A percentile compares a stretch with the other conserved stretches of the same genome.
These are phyloP conservation scores for Neurospora tetraspora DNA, from an alignment of 495 filamentous ascomycete species.

Conservation along the genomic window DNA sequence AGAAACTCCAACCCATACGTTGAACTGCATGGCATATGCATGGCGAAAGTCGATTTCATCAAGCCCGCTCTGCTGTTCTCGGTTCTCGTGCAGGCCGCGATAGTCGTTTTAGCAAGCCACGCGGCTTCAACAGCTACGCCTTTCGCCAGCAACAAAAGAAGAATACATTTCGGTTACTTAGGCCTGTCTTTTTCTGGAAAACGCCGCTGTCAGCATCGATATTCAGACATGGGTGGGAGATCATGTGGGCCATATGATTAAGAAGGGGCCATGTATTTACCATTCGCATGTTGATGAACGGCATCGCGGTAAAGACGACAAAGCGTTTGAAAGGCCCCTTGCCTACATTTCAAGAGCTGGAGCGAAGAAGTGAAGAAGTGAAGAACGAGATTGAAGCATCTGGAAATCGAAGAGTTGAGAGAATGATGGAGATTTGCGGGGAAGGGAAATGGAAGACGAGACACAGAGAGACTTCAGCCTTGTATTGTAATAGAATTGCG, in stretches of 20 bases:
- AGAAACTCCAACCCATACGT: neutral
- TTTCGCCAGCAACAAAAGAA: neutral
- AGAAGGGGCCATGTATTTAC: neutral
- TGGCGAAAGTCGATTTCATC: neutral
- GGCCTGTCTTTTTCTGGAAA: neutral
- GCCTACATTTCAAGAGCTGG: neutral
- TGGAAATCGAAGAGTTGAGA: neutral
- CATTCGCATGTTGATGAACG: neutral
- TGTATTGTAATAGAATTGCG: neutral
- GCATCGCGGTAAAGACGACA: neutral
- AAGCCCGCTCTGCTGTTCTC: neutral
- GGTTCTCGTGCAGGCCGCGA: neutral
- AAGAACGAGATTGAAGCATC: neutral
- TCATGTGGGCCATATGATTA: neutral
- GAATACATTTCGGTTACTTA: neutral
- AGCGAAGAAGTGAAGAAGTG: neutral
- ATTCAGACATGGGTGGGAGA: neutral
- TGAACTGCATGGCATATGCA: neutral
- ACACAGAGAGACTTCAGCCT: neutral
- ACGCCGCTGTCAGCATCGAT: neutral
- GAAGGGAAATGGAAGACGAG: neutral
- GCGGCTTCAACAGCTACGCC: neutral
- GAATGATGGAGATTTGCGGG: neutral
- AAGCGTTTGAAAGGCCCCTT: neutral
- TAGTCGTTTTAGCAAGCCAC: neutral